These are phyloP conservation scores for Chamaecyparis obtusa DNA, from an alignment of 75 land plant species.

Conservation along the genomic window DNA sequence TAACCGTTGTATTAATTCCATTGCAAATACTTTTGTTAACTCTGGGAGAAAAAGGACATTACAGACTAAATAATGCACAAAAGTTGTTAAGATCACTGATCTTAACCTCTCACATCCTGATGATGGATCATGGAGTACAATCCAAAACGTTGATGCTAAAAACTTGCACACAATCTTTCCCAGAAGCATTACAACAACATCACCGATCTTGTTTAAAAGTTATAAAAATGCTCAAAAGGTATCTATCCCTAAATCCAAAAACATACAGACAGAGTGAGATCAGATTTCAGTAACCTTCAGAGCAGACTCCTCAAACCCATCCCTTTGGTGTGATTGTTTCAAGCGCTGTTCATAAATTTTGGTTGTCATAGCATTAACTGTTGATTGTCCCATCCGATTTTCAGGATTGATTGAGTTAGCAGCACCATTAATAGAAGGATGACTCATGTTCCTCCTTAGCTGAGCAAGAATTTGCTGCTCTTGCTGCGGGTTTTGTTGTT, in stretches of 20 bases:
- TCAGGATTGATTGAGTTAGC: conserved; percentile 59
- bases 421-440: conserved; percentile 48
- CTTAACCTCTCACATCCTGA: too few species aligned
- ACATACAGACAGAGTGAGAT: conserved; percentile 10
- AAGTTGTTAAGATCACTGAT: background rate
- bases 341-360: conserved; percentile 71
- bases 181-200: too few species aligned
- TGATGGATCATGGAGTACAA: too few species aligned
- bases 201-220: too few species aligned
- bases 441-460: conserved; percentile 32
- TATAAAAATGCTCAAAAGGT: background rate
- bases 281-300: conserved; percentile 44
- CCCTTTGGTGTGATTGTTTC: conserved; percentile 42
- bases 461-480: conserved; percentile 32
- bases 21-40: too few species aligned
- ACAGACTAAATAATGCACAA: background rate
- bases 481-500: conserved; percentile 34
- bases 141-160: too few species aligned
- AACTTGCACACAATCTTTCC: too few species aligned
- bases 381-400: conserved; percentile 59
- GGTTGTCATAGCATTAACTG: conserved; percentile 74
- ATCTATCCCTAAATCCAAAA: conserved; percentile 1
- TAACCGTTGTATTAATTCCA: too few species aligned
- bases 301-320: conserved; percentile 35
- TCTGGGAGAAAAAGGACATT: too few species aligned